phyloP scores from a whole-genome alignment of 495 filamentous ascomycete species.

The Trypethelium eluteriae region DNA sequence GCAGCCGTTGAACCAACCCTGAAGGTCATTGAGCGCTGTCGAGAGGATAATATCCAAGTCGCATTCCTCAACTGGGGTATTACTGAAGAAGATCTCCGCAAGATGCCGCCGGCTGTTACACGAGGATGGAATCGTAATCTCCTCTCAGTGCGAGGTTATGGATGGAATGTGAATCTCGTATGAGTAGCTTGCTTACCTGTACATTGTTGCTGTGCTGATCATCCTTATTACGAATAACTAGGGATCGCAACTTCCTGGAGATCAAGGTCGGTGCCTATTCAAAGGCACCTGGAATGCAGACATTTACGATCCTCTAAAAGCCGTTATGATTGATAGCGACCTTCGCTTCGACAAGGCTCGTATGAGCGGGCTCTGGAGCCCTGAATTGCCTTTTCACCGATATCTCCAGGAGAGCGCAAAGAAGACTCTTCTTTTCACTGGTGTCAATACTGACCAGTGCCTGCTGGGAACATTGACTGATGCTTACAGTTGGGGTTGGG shows the following conservation, averaged over 20 bases:
- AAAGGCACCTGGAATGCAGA: constrained; percentile 28
- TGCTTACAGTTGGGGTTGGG: constrained; percentile 24
- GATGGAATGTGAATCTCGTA: constrained; percentile 23
- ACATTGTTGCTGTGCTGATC: background rate
- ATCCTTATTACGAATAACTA: background rate
- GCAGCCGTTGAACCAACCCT: constrained; percentile 21
- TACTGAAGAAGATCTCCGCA: constrained; percentile 20
- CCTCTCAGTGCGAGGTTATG: constrained; percentile 21
- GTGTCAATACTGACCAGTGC: constrained; percentile 28
- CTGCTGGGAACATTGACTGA: constrained; percentile 27
- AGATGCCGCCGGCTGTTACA: constrained; percentile 26
- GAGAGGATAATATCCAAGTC: constrained; percentile 24
- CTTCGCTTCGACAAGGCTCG: constrained; percentile 26
- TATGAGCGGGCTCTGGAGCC: constrained; percentile 23
- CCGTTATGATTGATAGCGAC: constrained; percentile 16
- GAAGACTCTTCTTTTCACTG: constrained; percentile 27
- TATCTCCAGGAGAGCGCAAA: constrained; percentile 24
- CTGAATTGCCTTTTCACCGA: constrained; percentile 22
- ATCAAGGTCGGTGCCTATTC: constrained; percentile 25
- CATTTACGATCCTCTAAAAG: constrained; percentile 25
- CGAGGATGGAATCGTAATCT: constrained; percentile 24
- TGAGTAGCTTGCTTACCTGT: background rate
- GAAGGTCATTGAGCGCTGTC: constrained; percentile 25
- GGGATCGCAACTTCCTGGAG: constrained; percentile 22
- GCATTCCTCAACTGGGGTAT: constrained; percentile 28